Conservation (phyloP, 2,329 filamentous ascomycete genomes). For the Curvularia lunata region DNA sequence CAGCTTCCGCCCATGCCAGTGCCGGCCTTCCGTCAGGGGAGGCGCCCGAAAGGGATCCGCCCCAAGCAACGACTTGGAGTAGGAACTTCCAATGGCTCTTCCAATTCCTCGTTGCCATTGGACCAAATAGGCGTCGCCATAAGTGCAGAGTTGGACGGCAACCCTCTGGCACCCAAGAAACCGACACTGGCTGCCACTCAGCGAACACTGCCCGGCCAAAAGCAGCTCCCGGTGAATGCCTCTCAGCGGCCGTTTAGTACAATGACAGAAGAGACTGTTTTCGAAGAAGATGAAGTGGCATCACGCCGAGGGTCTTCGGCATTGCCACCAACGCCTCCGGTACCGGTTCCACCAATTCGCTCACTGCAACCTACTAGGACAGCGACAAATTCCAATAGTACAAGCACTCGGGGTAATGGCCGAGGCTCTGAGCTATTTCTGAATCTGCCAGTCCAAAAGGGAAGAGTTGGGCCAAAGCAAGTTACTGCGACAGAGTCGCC, state of each 20-base stretch:
- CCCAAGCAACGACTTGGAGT: slow-evolving; percentile 31
- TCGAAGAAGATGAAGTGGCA: slow-evolving; percentile 45
- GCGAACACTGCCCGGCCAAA: slow-evolving; percentile 11
- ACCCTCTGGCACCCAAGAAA: slow-evolving; percentile 21
- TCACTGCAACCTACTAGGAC: slow-evolving; percentile 40
- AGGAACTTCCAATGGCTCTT: slow-evolving; percentile 29
- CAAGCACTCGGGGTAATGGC: slow-evolving; percentile 11
- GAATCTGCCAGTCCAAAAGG: slow-evolving; percentile 41
- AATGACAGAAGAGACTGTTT: slow-evolving; percentile 46
- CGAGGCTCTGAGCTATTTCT: slow-evolving; percentile 40
- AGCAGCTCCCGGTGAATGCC: slow-evolving; percentile 13
- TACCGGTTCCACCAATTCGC: slow-evolving; percentile 45
- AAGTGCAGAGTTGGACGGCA: slow-evolving; percentile 44
- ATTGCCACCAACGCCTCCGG: slow-evolving; percentile 40
- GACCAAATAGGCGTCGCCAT: slow-evolving; percentile 49
- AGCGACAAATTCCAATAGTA: slow-evolving; percentile 16
- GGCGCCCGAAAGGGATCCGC: slow-evolving; percentile 7
- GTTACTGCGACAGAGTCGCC: slow-evolving; percentile 15
- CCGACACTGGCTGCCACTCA: slow-evolving; percentile 9
- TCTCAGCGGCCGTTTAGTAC: slow-evolving; percentile 38
- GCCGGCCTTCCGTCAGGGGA: slow-evolving; percentile 18
- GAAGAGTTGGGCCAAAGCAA: slow-evolving; percentile 28
- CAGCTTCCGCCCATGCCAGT: slow-evolving; percentile 23
- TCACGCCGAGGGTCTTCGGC: slow-evolving; percentile 35
- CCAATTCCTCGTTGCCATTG: slow-evolving; percentile 32